Base-by-base conservation (phyloP, 306 rosid genomes). In the Prinsepia uniflora region DNA sequence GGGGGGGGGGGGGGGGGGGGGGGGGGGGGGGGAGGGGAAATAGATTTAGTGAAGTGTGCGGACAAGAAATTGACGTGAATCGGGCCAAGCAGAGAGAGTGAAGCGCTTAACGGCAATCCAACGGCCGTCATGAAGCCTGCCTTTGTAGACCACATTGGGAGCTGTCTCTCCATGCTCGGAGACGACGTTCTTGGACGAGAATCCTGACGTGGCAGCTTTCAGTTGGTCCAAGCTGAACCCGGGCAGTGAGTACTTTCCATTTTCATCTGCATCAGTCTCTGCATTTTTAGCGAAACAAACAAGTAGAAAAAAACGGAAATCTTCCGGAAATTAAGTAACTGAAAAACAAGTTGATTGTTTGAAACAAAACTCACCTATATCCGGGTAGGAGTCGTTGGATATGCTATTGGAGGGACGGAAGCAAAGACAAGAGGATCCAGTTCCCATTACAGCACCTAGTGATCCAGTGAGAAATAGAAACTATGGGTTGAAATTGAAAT, bases 31-130 rank as follows among this genome's bases (percentile, higher is more conserved):
- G n/a, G n/a, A n/a, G n/a, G n/a, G n/a, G n/a, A 24, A 73, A 39
- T 22, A 24, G 30, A 24, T 42, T 58, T 17, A 34, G 19, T 7
- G 7, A 6, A 20, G 10, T 2, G 55, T 10, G 76, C 92, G 34
- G 72, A 91, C 99, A 61, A 94, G 70, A 86, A 94, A 94, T 72
- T 87, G 97, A 62, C 88, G 86, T 70, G 99, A 82, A 80, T 91
- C 99, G 13, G 99, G 97, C 99, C 99, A 94, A 63, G 97, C 92
- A 22, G 95, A 89, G 75, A 75, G 67, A 82, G 82, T 86, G 86
- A 91, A 91, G 49, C 97, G 97, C 84, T 94, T 94, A 68, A 91
- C 92, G 34, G 99, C 92, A 73, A 91, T 65, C 73, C 72, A 83
- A 66, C 72, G 74, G 65, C 86, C 95, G 56, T 86, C 99, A 39